Percentiles rank a stretch among this genome's conserved stretches.
phyloP scores from a whole-genome alignment of 768 basidiomycete genomes.

The Suillus discolor region DNA sequence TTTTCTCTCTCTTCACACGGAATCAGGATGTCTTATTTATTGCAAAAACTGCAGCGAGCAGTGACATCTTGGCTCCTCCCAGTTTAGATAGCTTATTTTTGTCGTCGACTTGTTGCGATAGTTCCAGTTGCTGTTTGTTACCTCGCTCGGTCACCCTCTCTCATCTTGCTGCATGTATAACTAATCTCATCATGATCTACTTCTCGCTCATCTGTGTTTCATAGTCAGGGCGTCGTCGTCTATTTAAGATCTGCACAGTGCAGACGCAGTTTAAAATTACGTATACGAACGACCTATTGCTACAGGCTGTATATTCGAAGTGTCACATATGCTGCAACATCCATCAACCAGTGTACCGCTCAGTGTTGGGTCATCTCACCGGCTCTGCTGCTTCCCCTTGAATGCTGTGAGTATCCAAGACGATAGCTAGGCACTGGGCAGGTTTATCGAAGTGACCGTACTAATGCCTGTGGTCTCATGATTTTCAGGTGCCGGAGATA shows the following conservation, averaged over 20 bases:
- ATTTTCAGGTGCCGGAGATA: not conserved
- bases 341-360: not conserved
- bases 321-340: not conserved
- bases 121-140: constrained; percentile 11
- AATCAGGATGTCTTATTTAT: constrained; percentile 30
- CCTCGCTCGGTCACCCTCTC: constrained; percentile 7
- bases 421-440: not conserved
- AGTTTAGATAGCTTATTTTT: constrained; percentile 17
- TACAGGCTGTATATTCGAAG: not conserved
- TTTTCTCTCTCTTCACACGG: constrained; percentile 15
- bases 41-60: constrained; percentile 27
- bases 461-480: not conserved
- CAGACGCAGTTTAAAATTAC: not conserved
- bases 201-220: constrained; percentile 3
- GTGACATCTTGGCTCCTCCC: constrained; percentile 15
- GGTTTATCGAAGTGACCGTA: not conserved
- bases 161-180: constrained; percentile 20
- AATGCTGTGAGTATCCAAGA: constrained; percentile 1
- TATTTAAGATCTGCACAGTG: not conserved
- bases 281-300: not conserved
- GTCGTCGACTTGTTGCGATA: constrained; percentile 16
- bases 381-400: not conserved
- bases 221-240: not conserved
- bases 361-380: too few species aligned
- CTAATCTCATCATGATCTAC: constrained; percentile 12